phyloP scores from a whole-genome alignment of 2,329 filamentous ascomycete species.

The Dactylellina drechsleri region DNA sequence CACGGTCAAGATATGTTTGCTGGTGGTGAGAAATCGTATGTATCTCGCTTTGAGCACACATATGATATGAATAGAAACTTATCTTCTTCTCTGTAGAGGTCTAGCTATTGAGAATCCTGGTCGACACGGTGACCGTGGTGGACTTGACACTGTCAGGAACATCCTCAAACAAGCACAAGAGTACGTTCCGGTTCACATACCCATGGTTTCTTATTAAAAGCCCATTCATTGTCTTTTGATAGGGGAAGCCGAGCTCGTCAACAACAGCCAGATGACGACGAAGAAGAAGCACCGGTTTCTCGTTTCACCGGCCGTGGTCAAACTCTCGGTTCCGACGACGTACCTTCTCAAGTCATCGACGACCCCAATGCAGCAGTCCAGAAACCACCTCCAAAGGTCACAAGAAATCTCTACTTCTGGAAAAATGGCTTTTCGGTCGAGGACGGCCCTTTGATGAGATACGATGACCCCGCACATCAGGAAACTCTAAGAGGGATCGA shows the following conservation, averaged over 20 bases:
- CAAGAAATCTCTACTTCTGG: conserved; percentile 81
- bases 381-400: conserved; percentile 67
- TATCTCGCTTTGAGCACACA: conserved; percentile 62
- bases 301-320: conserved; percentile 77
- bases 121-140: conserved; percentile 40
- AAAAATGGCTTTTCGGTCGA: conserved; percentile 85
- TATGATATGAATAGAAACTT: conserved; percentile 59
- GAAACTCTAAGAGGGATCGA: conserved; percentile 79
- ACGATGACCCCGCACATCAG: conserved; percentile 80
- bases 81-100: conserved; percentile 61
- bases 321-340: conserved; percentile 81
- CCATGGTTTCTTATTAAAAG: no score
- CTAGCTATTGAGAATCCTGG: conserved; percentile 73
- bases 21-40: conserved; percentile 82
- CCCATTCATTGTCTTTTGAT: background rate
- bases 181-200: conserved; percentile 61
- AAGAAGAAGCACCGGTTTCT: conserved; percentile 64
- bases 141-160: conserved; percentile 65
- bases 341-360: conserved; percentile 74
- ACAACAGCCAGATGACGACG: conserved; percentile 53
- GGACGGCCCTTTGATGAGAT: conserved; percentile 79
- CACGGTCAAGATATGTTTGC: conserved; percentile 79
- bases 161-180: conserved; percentile 73
- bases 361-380: conserved; percentile 66
- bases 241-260: conserved; percentile 54